Base-by-base conservation (phyloP, 495 filamentous ascomycete species). In the Lineolata rhizophorae region DNA sequence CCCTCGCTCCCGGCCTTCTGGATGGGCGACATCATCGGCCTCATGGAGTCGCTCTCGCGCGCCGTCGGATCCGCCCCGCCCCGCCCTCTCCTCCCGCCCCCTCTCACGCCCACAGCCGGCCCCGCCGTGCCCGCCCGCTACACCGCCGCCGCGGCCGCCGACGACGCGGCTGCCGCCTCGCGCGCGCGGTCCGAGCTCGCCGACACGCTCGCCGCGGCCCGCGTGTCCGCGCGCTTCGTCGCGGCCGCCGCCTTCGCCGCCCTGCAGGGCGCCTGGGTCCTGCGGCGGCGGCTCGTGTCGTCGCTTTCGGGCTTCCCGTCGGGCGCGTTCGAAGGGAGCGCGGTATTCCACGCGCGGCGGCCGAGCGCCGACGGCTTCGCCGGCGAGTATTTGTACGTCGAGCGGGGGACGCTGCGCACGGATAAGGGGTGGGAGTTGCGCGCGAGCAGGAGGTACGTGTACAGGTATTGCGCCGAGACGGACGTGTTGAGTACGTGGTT, bases 21-120 rank as follows among this genome's bases (percentile, higher is more conserved):
- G 16, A 79, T 82, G 66, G 68, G 67, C 14, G 82, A 90, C 48
- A 85, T 85, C 47, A 49, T 76, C 11, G 81, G 70, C 30, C 50
- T 82, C 2, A 73, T 90, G 65, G 73, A 84, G 42, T 62, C 67
- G 4, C 68, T 81, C 35, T 58, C 73, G 4, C 35, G 46, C 5
- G 62, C 65, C 1, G 38, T 82, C 10, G 57, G 48, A 0, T 54
- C 72, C n/a, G 3, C 36, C 17, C 27, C 20, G 13, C 44, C 40
- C 3, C 31, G 40, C 14, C 22, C 22, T 25, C 22, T 25, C 22
- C 13, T 18, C 13, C 12, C 43, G 1, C 39, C 42, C 19, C 35
- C 42, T 18, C 45, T 42, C 25, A n/a, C n/a, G n/a, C n/a, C n/a
- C n/a, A n/a, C n/a, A n/a, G n/a, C 18, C 3, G 11, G 35, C 24